Conservation (phyloP, 2,329 filamentous ascomycete genomes). For the Phialemoniopsis sp. region DNA sequence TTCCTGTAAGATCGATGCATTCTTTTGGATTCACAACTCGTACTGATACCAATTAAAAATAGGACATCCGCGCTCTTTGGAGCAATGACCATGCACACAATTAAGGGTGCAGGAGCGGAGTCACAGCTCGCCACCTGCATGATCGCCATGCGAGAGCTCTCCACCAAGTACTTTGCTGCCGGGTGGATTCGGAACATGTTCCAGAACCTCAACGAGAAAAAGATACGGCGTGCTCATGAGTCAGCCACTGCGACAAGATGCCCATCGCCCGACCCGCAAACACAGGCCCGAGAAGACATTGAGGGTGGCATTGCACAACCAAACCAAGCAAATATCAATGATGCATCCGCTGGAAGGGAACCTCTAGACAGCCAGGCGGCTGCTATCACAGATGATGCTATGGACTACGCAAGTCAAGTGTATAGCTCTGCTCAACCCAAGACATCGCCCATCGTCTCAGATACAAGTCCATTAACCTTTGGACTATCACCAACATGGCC, state of each 20-base stretch:
- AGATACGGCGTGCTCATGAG: background rate
- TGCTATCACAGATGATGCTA: no score
- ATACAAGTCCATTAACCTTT: no score
- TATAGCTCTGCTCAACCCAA: no score
- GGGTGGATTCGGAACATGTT: slow-evolving; percentile 4
- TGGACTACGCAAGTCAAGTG: no score
- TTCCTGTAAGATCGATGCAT: background rate
- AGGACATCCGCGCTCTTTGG: slow-evolving; percentile 4
- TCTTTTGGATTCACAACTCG: no score
- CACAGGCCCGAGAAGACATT: background rate
- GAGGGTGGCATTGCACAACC: no score
- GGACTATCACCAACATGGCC: no score
- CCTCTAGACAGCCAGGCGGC: no score
- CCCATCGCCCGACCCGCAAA: background rate
- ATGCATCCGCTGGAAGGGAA: no score
- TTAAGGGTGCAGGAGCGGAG: slow-evolving; percentile 1
- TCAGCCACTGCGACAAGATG: background rate
- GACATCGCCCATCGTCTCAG: no score
- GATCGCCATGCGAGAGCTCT: slow-evolving; percentile 3
- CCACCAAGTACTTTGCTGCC: slow-evolving; percentile 1
- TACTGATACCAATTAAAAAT: no score
- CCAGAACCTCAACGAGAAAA: slow-evolving; percentile 3
- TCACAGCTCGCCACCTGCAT: slow-evolving; percentile 2
- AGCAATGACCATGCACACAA: slow-evolving; percentile 4
- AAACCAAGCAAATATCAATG: no score